A percentile compares a stretch with the other conserved stretches of the same genome.
phyloP scores from a whole-genome alignment of 2,329 filamentous ascomycete genomes.

The Ascochyta clinopodiicola region DNA sequence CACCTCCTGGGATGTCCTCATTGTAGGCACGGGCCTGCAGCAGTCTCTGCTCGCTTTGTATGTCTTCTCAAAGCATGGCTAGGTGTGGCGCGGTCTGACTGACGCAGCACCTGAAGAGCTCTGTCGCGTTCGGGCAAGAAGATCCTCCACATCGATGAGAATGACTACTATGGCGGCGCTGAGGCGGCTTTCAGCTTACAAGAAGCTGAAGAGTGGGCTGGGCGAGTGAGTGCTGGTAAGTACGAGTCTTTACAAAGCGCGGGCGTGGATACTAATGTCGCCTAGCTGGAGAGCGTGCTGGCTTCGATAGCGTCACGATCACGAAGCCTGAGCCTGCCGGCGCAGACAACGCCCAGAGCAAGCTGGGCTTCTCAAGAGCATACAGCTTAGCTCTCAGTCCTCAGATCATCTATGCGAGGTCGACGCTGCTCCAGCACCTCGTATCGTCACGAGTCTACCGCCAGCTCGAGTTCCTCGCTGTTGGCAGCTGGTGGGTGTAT shows the following conservation, averaged over 20 bases:
- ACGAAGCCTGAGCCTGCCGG: conserved; percentile 31
- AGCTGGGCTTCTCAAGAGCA: conserved; percentile 69
- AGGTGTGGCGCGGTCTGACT: conserved; percentile 67
- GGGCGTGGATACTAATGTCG: conserved; percentile 13
- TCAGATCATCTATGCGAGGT: conserved; percentile 84
- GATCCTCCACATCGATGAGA: conserved; percentile 85
- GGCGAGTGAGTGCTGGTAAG: conserved; percentile 49
- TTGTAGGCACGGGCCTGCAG: conserved; percentile 60
- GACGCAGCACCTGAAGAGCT: conserved; percentile 75
- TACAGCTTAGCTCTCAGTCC: conserved; percentile 87
- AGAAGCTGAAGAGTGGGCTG: conserved; percentile 79
- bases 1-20: conserved; percentile 60
- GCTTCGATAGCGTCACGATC: conserved; percentile 44
- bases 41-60: conserved; percentile 63
- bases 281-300: conserved; percentile 25
- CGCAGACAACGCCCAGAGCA: conserved; percentile 35
- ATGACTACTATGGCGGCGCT: conserved; percentile 84
- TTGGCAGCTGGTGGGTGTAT: conserved; percentile 90
- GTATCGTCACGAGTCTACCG: conserved; percentile 89
- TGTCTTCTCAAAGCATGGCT: conserved; percentile 28
- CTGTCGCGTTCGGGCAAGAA: conserved; percentile 92
- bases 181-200: conserved; percentile 86
- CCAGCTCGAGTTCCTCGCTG: conserved; percentile 91
- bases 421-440: conserved; percentile 75
- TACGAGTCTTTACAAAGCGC: background rate